Conservation (phyloP, 2,329 filamentous ascomycete genomes). For the Colletotrichum brevisporum region DNA sequence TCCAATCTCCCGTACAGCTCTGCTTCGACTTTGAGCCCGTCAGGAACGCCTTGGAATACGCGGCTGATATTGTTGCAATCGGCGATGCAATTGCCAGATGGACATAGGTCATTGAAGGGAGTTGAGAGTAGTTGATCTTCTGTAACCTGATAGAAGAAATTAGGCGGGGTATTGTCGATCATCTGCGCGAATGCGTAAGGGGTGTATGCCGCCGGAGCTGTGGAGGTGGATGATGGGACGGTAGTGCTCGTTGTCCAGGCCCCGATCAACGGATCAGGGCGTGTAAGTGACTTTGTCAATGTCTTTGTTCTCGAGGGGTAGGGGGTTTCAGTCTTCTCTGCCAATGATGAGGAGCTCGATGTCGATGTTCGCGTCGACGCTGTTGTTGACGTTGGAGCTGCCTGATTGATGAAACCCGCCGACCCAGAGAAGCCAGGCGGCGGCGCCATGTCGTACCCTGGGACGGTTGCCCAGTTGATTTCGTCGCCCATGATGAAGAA, state of each 20-base stretch:
- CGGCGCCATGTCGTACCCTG: neutral
- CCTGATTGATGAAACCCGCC: neutral
- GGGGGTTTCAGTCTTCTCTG: neutral
- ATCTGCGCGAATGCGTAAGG: neutral
- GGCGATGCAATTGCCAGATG: conserved; percentile 1
- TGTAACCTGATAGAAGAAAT: neutral
- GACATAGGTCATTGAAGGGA: neutral
- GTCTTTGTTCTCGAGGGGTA: neutral
- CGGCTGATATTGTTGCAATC: neutral
- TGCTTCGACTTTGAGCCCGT: neutral
- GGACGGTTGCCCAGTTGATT: neutral
- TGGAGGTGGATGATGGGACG: neutral
- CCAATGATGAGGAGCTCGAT: neutral
- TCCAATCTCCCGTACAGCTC: neutral
- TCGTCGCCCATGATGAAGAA: neutral
- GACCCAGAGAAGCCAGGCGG: neutral
- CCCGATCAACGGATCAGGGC: neutral
- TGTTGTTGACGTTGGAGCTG: neutral
- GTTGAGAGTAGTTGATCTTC: neutral
- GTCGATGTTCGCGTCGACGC: neutral
- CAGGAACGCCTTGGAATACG: neutral
- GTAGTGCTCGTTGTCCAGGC: neutral
- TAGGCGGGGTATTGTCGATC: neutral
- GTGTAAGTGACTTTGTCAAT: neutral
- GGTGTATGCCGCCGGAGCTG: neutral